Evolutionary conservation across 345 rosid genomes (phyloP).

Genomic region (Eucalyptus erythrocorys): DNA sequence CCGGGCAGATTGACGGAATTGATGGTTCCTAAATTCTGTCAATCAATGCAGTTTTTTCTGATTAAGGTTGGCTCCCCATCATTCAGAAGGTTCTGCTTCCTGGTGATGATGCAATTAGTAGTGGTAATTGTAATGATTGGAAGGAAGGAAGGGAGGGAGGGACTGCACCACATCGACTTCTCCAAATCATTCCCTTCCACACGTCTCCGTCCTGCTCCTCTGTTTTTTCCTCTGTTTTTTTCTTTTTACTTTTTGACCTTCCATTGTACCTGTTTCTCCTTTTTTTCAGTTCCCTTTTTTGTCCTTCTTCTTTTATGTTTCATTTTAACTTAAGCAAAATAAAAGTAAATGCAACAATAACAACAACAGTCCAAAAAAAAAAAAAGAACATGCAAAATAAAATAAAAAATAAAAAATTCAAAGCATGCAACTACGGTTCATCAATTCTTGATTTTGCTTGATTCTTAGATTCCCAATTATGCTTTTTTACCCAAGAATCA

Average conservation of each 20-base stretch:
- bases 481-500: too few relatives aligned
- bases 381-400: too few relatives aligned
- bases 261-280: background rate
- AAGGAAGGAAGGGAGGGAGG: too few relatives aligned
- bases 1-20: background rate
- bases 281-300: too few relatives aligned
- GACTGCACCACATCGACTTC: background rate
- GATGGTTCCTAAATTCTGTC: background rate
- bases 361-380: too few relatives aligned
- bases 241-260: background rate
- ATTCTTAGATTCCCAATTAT: accelerated
- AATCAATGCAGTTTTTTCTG: background rate
- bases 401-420: too few relatives aligned
- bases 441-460: accelerated
- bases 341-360: too few relatives aligned
- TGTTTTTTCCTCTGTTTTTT: background rate
- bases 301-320: too few relatives aligned
- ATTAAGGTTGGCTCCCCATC: background rate
- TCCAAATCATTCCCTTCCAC: background rate
- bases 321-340: too few relatives aligned
- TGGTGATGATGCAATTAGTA: background rate
- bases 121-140: background rate
- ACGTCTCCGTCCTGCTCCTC: background rate
- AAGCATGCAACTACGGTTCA: too few relatives aligned
- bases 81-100: background rate